Evolutionary conservation across 257 asterid species (phyloP), one percentile per base, ranked within the genome.

Genomic region (Solanum tarapatanum): DNA sequence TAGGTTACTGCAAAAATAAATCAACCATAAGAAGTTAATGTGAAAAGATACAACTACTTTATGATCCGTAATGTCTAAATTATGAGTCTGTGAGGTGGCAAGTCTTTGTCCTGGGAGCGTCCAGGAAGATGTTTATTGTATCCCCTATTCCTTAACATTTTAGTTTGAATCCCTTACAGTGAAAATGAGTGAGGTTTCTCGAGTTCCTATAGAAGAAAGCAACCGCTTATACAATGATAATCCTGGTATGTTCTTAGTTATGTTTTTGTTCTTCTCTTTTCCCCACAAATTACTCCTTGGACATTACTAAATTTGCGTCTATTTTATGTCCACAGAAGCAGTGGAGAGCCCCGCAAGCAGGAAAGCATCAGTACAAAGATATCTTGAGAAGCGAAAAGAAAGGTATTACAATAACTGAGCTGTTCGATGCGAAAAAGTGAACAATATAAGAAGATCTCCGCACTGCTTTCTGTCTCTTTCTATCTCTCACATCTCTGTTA

Each of bases 331-430:
- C 26, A 3, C 14, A 28, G 76, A 89, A 90, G 85, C 93, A 93
- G 94, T 74, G 85, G 97, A 94, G 90, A 95, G 94, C 68, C 93
- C 94, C 12, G 87, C 97, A 70, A 88, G 92, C 92, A 92, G 98
- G 91, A 95, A 95, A 92, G 96, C 98, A 36, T 97, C 95, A 58
- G 94, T 97, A 75, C 98, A 92, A 75, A 93, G 97, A 93, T 97
- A 94, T 90, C 98, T 92, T 55, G 98, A 95, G 96, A 97, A 95
- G 93, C 94, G 91, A 91, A 97, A 96, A 89, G 98, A 97, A 96
- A 94, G 99, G 99, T 95, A 94, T 69, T 89, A 21, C 76, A 39
- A 86, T 87, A 87, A 82, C 86, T 86, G 73, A 77, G 83, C 89
- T 86, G 66, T 51, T 82, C 19, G 11, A 13, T 68, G 21, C 62